Percentiles rank a stretch among this genome's conserved stretches.
phyloP scores from a whole-genome alignment of 2,329 filamentous ascomycete species.

The Hortaea werneckii region DNA sequence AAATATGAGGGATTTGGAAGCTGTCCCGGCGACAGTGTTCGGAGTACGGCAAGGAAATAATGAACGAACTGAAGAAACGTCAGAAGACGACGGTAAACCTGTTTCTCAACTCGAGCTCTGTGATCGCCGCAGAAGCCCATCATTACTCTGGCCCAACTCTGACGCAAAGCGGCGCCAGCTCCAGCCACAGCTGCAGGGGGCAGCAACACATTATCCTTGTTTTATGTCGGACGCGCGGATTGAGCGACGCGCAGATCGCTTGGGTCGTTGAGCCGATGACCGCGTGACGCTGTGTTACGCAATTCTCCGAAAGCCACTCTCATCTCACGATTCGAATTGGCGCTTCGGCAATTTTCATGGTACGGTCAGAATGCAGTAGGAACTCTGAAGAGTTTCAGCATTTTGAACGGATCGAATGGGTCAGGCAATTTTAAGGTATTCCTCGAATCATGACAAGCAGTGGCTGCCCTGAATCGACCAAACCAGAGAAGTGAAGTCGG shows the following conservation, averaged over 20 bases:
- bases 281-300: too few species aligned
- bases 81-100: constrained; percentile 1
- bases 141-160: neutral
- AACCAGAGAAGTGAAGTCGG: too few species aligned
- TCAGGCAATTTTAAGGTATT: too few species aligned
- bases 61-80: neutral
- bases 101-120: neutral
- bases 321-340: too few species aligned
- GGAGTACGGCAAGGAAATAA: neutral
- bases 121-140: neutral
- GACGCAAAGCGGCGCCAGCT: neutral
- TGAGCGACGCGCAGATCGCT: neutral
- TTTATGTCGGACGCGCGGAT: neutral
- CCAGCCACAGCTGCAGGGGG: constrained; percentile 3
- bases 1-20: neutral
- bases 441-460: too few species aligned
- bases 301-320: too few species aligned
- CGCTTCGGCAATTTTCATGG: too few species aligned
- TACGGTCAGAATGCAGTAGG: too few species aligned
- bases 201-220: neutral
- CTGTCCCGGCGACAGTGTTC: neutral
- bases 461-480: too few species aligned
- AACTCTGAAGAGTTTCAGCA: too few species aligned
- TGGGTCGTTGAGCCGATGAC: neutral
- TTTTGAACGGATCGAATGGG: too few species aligned